Conservation (phyloP, 2,329 filamentous ascomycete species). For the Erysiphe pulchra region DNA sequence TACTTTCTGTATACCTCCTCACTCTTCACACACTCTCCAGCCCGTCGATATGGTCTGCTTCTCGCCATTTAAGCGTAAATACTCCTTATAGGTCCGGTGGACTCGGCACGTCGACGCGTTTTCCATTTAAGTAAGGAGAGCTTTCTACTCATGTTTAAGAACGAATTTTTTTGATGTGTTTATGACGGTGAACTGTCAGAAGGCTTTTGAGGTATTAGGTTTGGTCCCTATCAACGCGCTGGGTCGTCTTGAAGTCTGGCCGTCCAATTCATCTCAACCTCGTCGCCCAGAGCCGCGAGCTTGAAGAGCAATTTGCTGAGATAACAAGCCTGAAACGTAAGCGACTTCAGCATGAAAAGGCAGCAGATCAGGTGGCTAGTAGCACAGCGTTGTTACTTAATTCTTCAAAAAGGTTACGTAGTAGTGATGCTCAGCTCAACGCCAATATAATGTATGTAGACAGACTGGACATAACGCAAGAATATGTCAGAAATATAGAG, state of each 20-base stretch:
- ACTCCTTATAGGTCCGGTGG: slow-evolving; percentile 6
- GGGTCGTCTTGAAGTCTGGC: background rate
- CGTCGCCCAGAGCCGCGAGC: background rate
- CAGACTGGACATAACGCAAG: no score
- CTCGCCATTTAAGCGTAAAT: slow-evolving; percentile 13
- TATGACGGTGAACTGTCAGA: background rate
- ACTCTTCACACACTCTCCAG: slow-evolving; percentile 16
- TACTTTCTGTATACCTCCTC: slow-evolving; percentile 5
- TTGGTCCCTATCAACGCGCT: no score
- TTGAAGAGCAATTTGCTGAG: background rate
- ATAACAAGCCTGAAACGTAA: background rate
- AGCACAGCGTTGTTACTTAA: background rate
- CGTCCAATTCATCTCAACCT: background rate
- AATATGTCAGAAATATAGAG: no score
- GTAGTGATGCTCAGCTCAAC: background rate
- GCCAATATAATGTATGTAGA: background rate
- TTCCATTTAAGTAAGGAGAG: background rate
- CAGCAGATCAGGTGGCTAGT: background rate
- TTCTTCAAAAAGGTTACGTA: background rate
- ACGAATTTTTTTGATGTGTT: background rate
- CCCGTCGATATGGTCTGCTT: slow-evolving; percentile 17
- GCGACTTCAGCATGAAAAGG: background rate
- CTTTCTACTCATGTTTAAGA: background rate
- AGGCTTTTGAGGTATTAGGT: background rate
- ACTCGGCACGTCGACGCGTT: background rate